These are phyloP conservation scores for Dioszegia crocea DNA, from an alignment of 768 basidiomycete species.

Conservation along the genomic window DNA sequence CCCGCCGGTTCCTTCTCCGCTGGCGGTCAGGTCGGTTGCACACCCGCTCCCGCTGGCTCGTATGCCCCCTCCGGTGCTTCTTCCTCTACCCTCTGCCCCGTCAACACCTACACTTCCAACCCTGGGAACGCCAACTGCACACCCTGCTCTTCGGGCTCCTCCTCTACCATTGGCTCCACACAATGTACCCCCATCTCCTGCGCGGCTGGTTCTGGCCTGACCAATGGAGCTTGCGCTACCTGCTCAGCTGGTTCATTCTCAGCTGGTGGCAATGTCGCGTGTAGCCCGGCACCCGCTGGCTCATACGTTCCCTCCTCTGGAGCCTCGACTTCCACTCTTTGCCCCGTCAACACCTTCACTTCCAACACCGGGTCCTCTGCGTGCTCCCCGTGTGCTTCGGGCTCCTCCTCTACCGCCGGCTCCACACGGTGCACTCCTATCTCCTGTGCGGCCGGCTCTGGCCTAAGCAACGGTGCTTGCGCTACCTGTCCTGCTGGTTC, in stretches of 20 bases:
- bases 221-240: not conserved
- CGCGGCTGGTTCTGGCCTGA: not conserved
- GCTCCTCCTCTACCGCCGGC: not conserved
- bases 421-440: not conserved
- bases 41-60: conserved; percentile 1
- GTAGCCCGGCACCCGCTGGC: conserved; percentile 1
- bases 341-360: not conserved
- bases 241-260: not conserved
- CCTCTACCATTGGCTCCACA: not conserved
- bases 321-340: not conserved
- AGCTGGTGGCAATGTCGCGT: not conserved
- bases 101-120: not conserved
- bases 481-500: not conserved
- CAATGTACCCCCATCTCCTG: not conserved
- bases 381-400: not conserved
- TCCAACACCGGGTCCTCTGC: not conserved
- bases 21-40: not conserved
- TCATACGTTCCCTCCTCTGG: not conserved
- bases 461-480: not conserved
- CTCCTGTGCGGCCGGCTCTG: not conserved
- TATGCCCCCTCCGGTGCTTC: not conserved
- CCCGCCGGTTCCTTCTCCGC: not conserved
- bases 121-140: conserved; percentile 1
- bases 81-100: not conserved
- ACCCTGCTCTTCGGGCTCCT: not conserved